Base-by-base conservation (phyloP, 164 flowering plant genomes). In the Aristolochia contorta region DNA sequence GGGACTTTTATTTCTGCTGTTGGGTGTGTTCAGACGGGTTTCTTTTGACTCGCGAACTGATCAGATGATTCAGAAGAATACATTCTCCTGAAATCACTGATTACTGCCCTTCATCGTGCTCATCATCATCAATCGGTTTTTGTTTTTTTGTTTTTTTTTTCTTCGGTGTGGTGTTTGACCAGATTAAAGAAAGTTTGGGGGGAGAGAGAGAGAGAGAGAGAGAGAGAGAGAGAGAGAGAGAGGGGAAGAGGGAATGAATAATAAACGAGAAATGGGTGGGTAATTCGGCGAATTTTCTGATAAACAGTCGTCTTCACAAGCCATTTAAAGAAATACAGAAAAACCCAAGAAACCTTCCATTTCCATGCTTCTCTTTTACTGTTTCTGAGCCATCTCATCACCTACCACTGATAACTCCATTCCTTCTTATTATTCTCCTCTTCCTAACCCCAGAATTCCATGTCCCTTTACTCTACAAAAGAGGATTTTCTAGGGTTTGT, bases 391-490 rank as follows among this genome's bases (percentile, higher is more conserved):
- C 72, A 65, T 70, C 70, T 55, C 65, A 77, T 74, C 76, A 85
- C 92, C 97, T 78, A 90, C 86, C 83, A 66, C 81, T 81, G 97
- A 85, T 78, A 84, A 80, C 84, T 82, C 86, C 89, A 72, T 60
- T 74, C 54, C 82, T 78, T 68, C 77, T 61, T 78, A 32, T 67
- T 49, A 32, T 51, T 33, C 57, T 56, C 54, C 25, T 49, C 55
- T 37, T 37, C 43, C 68, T 16, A 43, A 12, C 33, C 43, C 58
- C 15, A 45, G 63, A 59, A 30, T 67, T 72, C 70, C 79, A 71
- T 72, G 72, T 71, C 54, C 77, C 60, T 60, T 49, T 57, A 47
- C 43, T 56, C 65, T 47, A 51, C 65, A 19, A 61, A 48, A 16
- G 59, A 63, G 62, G 59, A 64, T 65, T 52, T 27, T 69, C 61